Evolutionary conservation across 441 rosid genomes (phyloP), one percentile per base, ranked within the genome.

Genomic region (Eutrema salsugineum): DNA sequence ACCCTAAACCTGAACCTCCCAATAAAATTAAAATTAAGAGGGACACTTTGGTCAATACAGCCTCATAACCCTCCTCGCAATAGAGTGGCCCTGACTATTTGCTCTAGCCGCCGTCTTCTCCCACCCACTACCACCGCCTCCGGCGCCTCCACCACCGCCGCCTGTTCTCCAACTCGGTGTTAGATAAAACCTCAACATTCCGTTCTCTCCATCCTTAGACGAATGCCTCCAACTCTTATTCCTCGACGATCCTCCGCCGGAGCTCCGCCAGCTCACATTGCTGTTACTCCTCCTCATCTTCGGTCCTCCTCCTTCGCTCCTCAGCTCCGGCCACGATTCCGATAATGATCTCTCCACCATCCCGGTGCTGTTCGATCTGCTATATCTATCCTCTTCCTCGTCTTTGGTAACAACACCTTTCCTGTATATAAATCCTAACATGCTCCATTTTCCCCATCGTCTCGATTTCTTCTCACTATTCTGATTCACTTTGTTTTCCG

Each of bases 191-290:
- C 92, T 84, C 76, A 91, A 79, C 78, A 91, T 71, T 47, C 98
- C 98, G 66, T 86, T 88, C 5, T 93, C 98, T 4, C 86, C 71
- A 77, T 79, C 72, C 78, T 81, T 90, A 0, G 98, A 88, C 5
- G 95, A 92, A 71, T 82, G 86, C 69, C 97, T 84, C 16, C 91
- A 91, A 54, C 96, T 90, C 71, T 91, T 78, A 42, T 84, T 91
- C 81, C 87, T 86, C 75, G 85, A 88, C 80, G 88, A 56, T 51
- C 82, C 88, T 11, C 80, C 73, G 36, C 81, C 77, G 1, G 94
- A 84, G 76, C 84, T 89, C 79, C 98, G 78, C 91, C 93, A 94
- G 78, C 97, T 94, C 28, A 87, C 94, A 38, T 93, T 91, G 83
- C 98, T 94, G 50, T 91, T 94, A 83, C 98, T 94, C 79, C 98